These are phyloP conservation scores for Dictyostelium firmibasis DNA, from an alignment of 78 protist species.

Conservation along the genomic window DNA sequence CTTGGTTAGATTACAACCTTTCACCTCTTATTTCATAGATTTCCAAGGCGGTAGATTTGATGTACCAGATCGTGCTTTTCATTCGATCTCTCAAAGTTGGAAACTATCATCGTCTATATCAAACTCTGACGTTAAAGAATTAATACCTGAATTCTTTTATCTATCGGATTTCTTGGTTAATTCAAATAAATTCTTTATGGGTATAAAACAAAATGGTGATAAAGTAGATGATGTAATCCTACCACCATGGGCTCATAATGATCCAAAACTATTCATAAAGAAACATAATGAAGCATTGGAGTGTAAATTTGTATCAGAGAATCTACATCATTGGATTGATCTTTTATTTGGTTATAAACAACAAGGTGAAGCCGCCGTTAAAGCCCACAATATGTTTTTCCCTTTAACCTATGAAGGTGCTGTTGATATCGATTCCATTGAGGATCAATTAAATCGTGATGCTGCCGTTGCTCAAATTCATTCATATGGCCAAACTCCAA, in stretches of 20 bases:
- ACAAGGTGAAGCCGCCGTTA: slow-evolving; percentile 91
- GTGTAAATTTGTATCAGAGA: slow-evolving; percentile 87
- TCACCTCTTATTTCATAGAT: slow-evolving; percentile 79
- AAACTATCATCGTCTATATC: slow-evolving; percentile 34
- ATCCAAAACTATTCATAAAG: slow-evolving; percentile 67
- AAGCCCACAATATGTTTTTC: slow-evolving; percentile 92
- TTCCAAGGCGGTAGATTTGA: slow-evolving; percentile 95
- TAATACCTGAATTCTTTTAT: slow-evolving; percentile 97
- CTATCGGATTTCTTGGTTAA: slow-evolving; percentile 92
- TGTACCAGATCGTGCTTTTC: slow-evolving; percentile 93
- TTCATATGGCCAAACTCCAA: slow-evolving; percentile 98
- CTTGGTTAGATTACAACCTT: slow-evolving; percentile 93
- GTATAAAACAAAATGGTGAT: slow-evolving; percentile 89
- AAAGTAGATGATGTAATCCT: slow-evolving; percentile 89
- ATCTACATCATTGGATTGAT: slow-evolving; percentile 98
- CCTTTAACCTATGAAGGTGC: slow-evolving; percentile 95
- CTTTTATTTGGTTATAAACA: slow-evolving; percentile 98
- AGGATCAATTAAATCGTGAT: slow-evolving; percentile 76
- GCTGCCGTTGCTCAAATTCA: slow-evolving; percentile 88
- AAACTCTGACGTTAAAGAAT: slow-evolving; percentile 93
- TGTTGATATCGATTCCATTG: slow-evolving; percentile 87
- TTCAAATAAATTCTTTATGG: slow-evolving; percentile 85
- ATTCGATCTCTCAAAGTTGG: slow-evolving; percentile 81
- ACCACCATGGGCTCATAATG: slow-evolving; percentile 96
- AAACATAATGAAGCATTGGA: slow-evolving; percentile 93